Conservation (phyloP, 1,284 basidiomycete genomes). For the Uromyces viciae-fabae region DNA sequence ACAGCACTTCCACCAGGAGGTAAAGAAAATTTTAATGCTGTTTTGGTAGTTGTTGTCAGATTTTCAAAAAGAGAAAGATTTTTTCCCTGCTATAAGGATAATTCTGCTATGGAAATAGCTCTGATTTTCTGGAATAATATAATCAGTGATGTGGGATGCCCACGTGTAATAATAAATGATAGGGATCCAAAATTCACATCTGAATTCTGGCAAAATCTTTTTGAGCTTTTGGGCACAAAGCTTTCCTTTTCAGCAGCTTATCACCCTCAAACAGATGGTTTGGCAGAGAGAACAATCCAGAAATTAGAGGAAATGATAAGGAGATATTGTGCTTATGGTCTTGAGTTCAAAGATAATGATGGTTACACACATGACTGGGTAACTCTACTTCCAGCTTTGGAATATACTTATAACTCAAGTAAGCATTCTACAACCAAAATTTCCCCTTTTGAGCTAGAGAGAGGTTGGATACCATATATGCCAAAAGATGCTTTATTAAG, state of each 20-base stretch:
- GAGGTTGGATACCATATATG: not conserved
- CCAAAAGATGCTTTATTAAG: not conserved
- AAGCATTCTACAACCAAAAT: not conserved
- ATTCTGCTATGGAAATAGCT: not conserved
- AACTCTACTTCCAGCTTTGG: slow-evolving; percentile 9
- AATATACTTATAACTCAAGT: slow-evolving; percentile 12
- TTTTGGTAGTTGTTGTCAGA: not conserved
- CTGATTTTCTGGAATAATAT: not conserved
- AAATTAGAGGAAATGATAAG: slow-evolving; percentile 9
- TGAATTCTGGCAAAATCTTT: not conserved
- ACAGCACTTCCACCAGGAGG: not conserved
- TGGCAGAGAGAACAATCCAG: slow-evolving; percentile 26
- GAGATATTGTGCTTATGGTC: not conserved
- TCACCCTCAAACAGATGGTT: slow-evolving; percentile 12
- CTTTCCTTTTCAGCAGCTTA: slow-evolving; percentile 7
- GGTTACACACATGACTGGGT: slow-evolving; percentile 16
- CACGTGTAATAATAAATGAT: not conserved
- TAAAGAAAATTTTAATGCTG: not conserved
- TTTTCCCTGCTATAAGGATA: slow-evolving; percentile 6
- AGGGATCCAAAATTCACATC: too few species aligned
- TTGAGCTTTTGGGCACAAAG: not conserved
- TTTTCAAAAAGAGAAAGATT: not conserved
- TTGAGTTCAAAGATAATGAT: not conserved
- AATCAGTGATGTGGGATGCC: not conserved
- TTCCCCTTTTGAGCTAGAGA: not conserved